Evolutionary conservation across 164 flowering plant species (phyloP), one percentile per base, ranked within the genome.

Genomic region (Tinospora cordifolia): DNA sequence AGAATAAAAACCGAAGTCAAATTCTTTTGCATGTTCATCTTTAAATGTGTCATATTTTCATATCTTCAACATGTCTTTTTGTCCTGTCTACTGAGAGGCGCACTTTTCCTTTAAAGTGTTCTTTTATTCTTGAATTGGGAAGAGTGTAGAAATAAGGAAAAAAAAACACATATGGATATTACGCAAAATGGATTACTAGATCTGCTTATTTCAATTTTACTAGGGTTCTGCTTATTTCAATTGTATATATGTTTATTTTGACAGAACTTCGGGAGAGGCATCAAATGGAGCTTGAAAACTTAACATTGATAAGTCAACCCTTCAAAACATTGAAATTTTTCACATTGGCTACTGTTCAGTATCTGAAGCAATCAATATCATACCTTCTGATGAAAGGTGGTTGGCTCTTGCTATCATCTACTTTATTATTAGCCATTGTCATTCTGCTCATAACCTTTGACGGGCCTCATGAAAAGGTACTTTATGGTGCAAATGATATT

Each of bases 381-480:
- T 93, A 88, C 78, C 81, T 93, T 75, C 73, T 87, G 63, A 81
- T 79, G 8, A 90, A 82, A 79, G 88, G 92, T 63, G 86, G 85
- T 44, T 88, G 86, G 91, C 69, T 85, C 66, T 64, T 91, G 84
- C 83, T 88, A 60, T 73, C 84, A 62, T 72, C 79, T 67, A 36
- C 74, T 36, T 30, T 83, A 54, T n/a, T 74, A 47, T 76, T 40
- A 12, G 79, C 80, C 36, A 7, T 72, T 64, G 87, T 79, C 17
- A 24, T 83, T 72, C 72, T 86, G 65, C 81, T 91, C 59, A 39
- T 87, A 65, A 81, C 84, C 26, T 65, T 85, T 75, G 93, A 85
- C 77, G 90, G 93, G 54, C 88, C 89, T 72, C 91, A 90, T 81
- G 96, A 83, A 76, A 87, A 91, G 96, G 98, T 93, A 84, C 21